Conservation (phyloP, 2,329 filamentous ascomycete genomes). For the Hymenoscyphus albidus region DNA sequence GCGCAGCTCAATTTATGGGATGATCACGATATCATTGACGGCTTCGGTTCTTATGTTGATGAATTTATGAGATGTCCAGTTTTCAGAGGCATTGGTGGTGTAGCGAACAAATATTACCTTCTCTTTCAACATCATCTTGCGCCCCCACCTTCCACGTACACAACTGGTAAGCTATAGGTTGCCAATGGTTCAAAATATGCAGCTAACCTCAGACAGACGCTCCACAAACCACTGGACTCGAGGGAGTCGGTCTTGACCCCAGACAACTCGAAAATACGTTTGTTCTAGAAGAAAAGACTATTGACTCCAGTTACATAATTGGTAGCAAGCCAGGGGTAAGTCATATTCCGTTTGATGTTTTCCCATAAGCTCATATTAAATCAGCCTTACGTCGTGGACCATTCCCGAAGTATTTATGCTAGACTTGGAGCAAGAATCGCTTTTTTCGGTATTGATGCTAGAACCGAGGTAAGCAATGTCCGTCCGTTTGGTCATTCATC, state of each 20-base stretch:
- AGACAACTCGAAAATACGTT: conserved; percentile 71
- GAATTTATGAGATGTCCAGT: conserved; percentile 91
- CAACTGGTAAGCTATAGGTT: conserved; percentile 57
- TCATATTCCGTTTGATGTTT: neutral
- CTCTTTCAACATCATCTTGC: conserved; percentile 94
- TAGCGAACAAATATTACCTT: conserved; percentile 97
- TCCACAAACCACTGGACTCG: conserved; percentile 56
- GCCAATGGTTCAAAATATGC: neutral
- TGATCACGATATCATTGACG: conserved; percentile 90
- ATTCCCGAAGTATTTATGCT: conserved; percentile 83
- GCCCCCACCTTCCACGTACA: conserved; percentile 81
- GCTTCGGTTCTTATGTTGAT: conserved; percentile 90
- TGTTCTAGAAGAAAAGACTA: conserved; percentile 56
- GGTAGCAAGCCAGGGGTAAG: conserved; percentile 54
- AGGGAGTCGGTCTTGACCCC: conserved; percentile 58
- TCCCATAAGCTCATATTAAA: conserved; percentile 9
- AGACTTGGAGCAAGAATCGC: conserved; percentile 77
- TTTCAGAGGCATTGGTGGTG: conserved; percentile 85
- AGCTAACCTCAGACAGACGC: conserved; percentile 33
- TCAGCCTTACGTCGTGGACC: conserved; percentile 79
- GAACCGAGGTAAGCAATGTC: conserved; percentile 60
- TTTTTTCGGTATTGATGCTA: conserved; percentile 85
- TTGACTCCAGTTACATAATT: conserved; percentile 64
- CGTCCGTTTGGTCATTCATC: conserved; percentile 30
- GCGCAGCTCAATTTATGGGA: conserved; percentile 98